Evolutionary conservation across 2,329 filamentous ascomycete genomes (phyloP).

Genomic region (Hypoxylon sp.): DNA sequence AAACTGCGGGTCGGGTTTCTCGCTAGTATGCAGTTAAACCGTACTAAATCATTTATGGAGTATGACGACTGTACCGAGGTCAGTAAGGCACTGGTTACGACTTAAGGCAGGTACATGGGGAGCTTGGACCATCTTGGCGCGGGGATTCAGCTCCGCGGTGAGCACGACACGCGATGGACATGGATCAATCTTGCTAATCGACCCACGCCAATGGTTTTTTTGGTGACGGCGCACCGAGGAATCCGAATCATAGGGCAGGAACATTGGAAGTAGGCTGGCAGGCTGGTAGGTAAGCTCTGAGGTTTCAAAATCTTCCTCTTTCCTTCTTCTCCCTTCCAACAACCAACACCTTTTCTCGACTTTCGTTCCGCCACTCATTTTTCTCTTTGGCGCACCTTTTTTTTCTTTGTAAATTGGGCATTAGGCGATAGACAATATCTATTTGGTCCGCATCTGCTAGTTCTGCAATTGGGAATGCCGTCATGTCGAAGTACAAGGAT

Average conservation of each 20-base stretch:
- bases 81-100: neutral
- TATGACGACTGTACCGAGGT: no score
- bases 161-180: conserved; percentile 36
- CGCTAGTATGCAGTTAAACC: conserved; percentile 12
- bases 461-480: conserved; percentile 26
- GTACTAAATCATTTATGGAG: neutral
- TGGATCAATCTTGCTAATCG: conserved; percentile 32
- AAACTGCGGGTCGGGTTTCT: neutral
- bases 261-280: conserved; percentile 1
- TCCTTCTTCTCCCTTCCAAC: conserved; percentile 5
- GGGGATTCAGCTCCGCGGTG: conserved; percentile 13
- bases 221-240: conserved; percentile 25
- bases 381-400: conserved; percentile 11
- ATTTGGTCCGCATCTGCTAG: conserved; percentile 15
- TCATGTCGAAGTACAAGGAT: conserved; percentile 69
- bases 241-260: conserved; percentile 23
- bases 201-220: conserved; percentile 30
- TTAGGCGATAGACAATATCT: conserved; percentile 1
- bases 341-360: conserved; percentile 5
- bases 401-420: conserved; percentile 7
- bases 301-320: conserved; percentile 17
- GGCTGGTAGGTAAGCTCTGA: conserved; percentile 3
- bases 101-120: neutral
- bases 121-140: conserved; percentile 20
- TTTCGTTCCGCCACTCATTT: neutral